Base-by-base conservation (phyloP, 139 green algal species). In the Tetradesmus obliquus region DNA sequence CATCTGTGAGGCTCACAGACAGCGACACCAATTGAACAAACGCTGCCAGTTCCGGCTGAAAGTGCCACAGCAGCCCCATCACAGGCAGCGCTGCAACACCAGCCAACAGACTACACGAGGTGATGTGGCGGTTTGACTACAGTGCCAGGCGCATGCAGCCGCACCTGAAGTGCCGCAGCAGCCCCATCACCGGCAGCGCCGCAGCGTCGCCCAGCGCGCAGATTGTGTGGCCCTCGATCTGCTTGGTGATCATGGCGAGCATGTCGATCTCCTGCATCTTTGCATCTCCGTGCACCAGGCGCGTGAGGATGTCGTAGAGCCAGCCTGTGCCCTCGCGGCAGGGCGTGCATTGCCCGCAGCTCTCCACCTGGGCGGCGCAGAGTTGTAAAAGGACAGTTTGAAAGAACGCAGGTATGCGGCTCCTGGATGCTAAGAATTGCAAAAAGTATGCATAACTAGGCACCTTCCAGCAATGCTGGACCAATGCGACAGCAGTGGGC, bases 211-310 rank as follows among this genome's bases (percentile, higher is more conserved):
- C 98, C 88, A 99, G 95, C 13, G 98, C 98, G 93, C 98, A 99
- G 91, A 99, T 99, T 58, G 98, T 99, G 96, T 99, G 98, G 12
- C 98, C 97, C 94, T 91, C 87, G 84, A 99, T 99, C 94, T 99
- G 97, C 96, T 99, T 99, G 84, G 97, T 98, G n/a, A 99, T 89
- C 97, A 99, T 97, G 96, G 95, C 97, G 89, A 99, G 94, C 98
- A 99, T 99, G 94, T 99, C 98, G 69, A 99, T 99, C 95, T 99
- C 98, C 96, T 99, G 98, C 89, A 99, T 55, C 12, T 92, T 91
- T 2, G 96, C 98, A 66, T 98, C 95, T 2, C 97, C 96, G 74
- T 95, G 93, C 24, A 91, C 95, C 96, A 98, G 98, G 90, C 97
- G 95, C 3, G 94, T 96, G 96, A 99, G 97, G 91, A 99, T 96